These are phyloP conservation scores for Acacia melanoxylon DNA, from an alignment of 306 rosid genomes.

Conservation along the genomic window DNA sequence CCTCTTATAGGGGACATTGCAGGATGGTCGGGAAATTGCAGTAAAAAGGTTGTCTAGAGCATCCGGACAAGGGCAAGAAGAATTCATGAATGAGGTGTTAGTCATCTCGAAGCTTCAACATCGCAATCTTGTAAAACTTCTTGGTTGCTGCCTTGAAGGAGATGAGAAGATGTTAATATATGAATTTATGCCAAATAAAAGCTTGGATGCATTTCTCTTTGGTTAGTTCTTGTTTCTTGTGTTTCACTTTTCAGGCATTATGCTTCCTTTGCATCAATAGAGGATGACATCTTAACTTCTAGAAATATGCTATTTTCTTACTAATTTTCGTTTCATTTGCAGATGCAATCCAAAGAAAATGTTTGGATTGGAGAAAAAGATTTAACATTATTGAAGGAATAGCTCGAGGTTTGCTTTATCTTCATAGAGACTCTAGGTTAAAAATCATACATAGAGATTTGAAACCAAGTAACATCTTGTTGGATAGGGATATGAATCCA, in stretches of 20 bases:
- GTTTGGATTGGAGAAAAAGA: constrained; percentile 34
- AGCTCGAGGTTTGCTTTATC: constrained; percentile 34
- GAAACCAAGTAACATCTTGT: constrained; percentile 41
- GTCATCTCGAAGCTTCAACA: constrained; percentile 58
- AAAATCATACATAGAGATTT: constrained; percentile 41
- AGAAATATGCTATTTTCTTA: not conserved
- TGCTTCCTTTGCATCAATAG: not conserved
- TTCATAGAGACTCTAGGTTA: constrained; percentile 42
- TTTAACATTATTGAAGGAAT: constrained; percentile 40
- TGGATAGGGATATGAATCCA: constrained; percentile 36
- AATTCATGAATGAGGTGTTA: constrained; percentile 49
- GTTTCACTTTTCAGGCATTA: not conserved
- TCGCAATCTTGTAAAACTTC: constrained; percentile 51
- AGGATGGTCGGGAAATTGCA: constrained; percentile 49
- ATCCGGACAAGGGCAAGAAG: constrained; percentile 51
- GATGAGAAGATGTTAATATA: constrained; percentile 50
- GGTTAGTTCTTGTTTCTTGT: constrained; percentile 30
- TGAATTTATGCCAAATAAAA: constrained; percentile 55
- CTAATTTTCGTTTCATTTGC: not conserved
- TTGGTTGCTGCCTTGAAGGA: constrained; percentile 45
- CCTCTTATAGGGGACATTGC: constrained; percentile 31
- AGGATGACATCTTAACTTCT: not conserved
- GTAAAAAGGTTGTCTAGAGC: constrained; percentile 45
- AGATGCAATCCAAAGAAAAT: constrained; percentile 32
- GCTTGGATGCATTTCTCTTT: constrained; percentile 42